These are phyloP conservation scores for Solanum pimpinellifolium DNA, from an alignment of 257 asterid species.

Conservation along the genomic window DNA sequence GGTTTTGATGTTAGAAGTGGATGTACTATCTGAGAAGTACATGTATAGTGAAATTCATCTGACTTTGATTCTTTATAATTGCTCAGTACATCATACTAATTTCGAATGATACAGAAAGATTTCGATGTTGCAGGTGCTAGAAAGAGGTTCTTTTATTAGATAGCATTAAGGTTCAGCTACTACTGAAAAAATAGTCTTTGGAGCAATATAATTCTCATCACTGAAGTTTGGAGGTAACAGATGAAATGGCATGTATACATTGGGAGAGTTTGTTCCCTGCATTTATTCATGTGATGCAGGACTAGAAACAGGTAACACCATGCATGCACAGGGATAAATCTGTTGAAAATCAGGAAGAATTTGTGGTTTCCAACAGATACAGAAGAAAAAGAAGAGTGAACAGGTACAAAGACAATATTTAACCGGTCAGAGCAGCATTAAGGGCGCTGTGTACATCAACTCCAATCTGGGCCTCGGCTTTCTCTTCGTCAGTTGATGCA, in stretches of 20 bases:
- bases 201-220: background rate
- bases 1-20: background rate
- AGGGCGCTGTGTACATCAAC: constrained; percentile 80
- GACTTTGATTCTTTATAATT: background rate
- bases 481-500: constrained; percentile 69
- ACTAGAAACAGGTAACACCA: background rate
- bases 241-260: background rate
- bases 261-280: background rate
- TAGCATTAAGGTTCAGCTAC: background rate
- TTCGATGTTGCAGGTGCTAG: background rate
- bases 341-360: background rate
- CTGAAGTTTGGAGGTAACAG: background rate
- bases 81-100: background rate
- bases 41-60: background rate
- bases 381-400: background rate
- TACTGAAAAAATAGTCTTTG: background rate
- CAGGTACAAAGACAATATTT: background rate
- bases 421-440: constrained; percentile 73
- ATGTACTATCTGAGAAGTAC: background rate
- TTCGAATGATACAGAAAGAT: background rate
- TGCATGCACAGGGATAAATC: background rate
- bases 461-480: constrained; percentile 85
- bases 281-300: constrained; percentile 2
- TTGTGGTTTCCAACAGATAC: background rate
- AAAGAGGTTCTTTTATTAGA: background rate